Evolutionary conservation across 1,284 basidiomycete species (phyloP), one percentile per base, ranked within the genome.

Genomic region (Cutaneotrichosporon cavernicola): DNA sequence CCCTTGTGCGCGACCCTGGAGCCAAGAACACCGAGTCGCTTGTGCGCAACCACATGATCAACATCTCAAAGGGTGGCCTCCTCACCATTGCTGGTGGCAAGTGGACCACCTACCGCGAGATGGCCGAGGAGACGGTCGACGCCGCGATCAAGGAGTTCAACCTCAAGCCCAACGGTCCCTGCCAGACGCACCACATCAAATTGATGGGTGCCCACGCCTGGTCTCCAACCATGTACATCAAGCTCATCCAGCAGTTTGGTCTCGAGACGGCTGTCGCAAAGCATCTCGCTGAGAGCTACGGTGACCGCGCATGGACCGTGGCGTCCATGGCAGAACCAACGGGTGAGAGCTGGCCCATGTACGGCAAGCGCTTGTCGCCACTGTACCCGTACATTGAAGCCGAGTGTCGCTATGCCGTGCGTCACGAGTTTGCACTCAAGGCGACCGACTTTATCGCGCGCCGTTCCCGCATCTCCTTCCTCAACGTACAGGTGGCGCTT

Each of bases 41-140:
- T 62, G 96, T 99, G 47, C 84, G 96, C 73, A 97, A 91, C 81
- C 96, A 98, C 82, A 88, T 99, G 86, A 91, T 97, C 74, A 87
- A 95, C 79, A 87, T 95, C 49, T 87, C 86, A 60, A 84, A 86
- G 36, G 88, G 87, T 68, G 94, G 94, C 22, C 83, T 99, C 70
- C 81, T 99, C 65, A 98, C 95, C 21, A 96, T 98, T 73, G 93
- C 93, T 8, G 96, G 96, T 55, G 96, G 96, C 6, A 99, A 98
- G 81, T 99, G 96, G 96, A 99, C 96, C 60, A 98, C 96, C 34
- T 99, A 98, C 80, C 84, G 92, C 61, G 90, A 90, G 59, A 98
- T 98, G 96, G 93, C 96, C 36, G 87, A 95, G 83, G 93, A 99
- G 83, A 92, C 93, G 0, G 90, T 98, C 56, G 91, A 98, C 81